Evolutionary conservation across 805 yeast species (phyloP), one percentile per base, ranked within the genome.

Genomic region (Schizosaccharomyces japonicus): DNA sequence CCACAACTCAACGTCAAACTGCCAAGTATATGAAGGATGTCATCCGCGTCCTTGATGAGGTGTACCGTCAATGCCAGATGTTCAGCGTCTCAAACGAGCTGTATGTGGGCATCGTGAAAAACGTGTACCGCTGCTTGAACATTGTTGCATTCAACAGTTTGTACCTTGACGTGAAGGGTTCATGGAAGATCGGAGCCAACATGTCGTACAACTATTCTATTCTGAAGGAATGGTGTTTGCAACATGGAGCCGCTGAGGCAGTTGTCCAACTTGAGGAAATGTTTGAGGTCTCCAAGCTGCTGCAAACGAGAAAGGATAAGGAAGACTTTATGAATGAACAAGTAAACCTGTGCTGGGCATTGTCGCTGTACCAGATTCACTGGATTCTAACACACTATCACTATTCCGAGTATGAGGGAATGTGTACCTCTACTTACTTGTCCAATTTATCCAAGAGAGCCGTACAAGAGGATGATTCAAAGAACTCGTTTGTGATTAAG

Each of bases 131-230:
- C 58, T 78, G 79, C 61, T 83, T 92, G 50, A 94, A 90, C 62
- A 90, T 94, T 15, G 73, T 76, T 53, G 83, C 96, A 65, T 90
- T 90, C 70, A 90, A 90, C 60, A 96, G 90, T 60, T 68, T 90
- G 64, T 75, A 92, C 46, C 80, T 85, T 93, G 77, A 95, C 66
- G 75, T 94, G 63, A 79, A 77, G 65, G 92, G 87, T 65, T 79
- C 94, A 8, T 90, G 98, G 98, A 90, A 87, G 66, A 78, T 98
- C 60, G 96, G 96, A 45, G 71, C 90, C 55, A 98, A 90, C 64
- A 75, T 90, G 64, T 90, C 84, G 61, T 90, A 90, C 66, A 90
- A 90, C 62, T 92, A 85, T 48, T 90, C 98, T 2, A 74, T 96
- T 57, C 71, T 90, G 56, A 95, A 84, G 62, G 99, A 90, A 65